Evolutionary conservation across 768 basidiomycete species (phyloP), one percentile per base, ranked within the genome.

Genomic region (Hypsizygus marmoreus): DNA sequence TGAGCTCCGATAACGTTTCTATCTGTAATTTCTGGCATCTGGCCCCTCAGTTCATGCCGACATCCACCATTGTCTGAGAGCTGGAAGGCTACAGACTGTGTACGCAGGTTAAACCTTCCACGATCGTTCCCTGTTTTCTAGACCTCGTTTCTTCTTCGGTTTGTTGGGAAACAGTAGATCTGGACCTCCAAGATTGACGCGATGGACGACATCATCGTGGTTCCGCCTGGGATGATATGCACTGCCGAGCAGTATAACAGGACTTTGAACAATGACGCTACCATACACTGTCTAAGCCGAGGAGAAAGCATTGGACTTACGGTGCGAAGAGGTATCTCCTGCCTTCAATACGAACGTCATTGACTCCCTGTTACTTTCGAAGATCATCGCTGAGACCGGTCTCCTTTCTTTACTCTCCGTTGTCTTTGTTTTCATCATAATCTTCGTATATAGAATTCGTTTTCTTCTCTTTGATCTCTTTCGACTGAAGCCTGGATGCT

Each of bases 261-360:
- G 47, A 47, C 55, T 11, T 47, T 50, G 11, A 44, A 29, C 11
- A 8, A 17, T 7, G 50, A 57, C 41, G 19, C 45, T 3, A 43
- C 56, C 2, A 58, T 63, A 9, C 40, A 61, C 31, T 71, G 65
- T 37, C 43, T 70, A 20, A 65, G 63, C 7, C 59, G 63, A 2
- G 65, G 65, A 8, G 51, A 72, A 30, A 63, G 59, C 43, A 70
- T 72, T 38, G 71, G 66, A 2, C 52, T 72, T 26, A 66, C 67
- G 7, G 71, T 71, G 40, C 60, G 48, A 56, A 55, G 4, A 56
- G n/a, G n/a, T n/a, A n/a, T n/a, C n/a, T n/a, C n/a, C n/a, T n/a
- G n/a, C n/a, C n/a, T 62, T 29, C 13, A 40, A 14, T 19, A 49
- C 20, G 17, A 13, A 7, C 17, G 6, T n/a, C 3, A 22, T 23